Percentiles rank a stretch among this genome's conserved stretches.
Evolutionary conservation across 805 yeast species (phyloP).

Genomic region (Cyberlindnera euphorbiae): DNA sequence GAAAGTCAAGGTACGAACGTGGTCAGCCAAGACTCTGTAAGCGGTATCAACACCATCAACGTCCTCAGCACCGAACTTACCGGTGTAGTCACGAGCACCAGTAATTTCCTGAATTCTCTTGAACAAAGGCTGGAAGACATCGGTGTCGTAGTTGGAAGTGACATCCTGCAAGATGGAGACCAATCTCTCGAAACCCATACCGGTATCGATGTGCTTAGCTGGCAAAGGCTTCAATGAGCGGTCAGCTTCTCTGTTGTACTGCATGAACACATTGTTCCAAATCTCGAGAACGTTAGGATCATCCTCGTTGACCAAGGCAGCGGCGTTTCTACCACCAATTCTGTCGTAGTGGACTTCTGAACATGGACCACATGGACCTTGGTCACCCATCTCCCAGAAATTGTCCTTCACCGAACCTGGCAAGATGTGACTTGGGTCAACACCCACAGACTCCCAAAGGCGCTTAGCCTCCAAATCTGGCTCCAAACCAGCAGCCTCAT

Average conservation of each 20-base stretch:
- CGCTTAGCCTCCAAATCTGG: slow-evolving; percentile 93
- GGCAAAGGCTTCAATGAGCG: slow-evolving; percentile 79
- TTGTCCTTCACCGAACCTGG: slow-evolving; percentile 90
- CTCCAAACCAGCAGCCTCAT: slow-evolving; percentile 69
- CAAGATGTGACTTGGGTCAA: slow-evolving; percentile 83
- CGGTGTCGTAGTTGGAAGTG: slow-evolving; percentile 93
- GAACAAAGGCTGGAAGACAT: slow-evolving; percentile 89
- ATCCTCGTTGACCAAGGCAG: slow-evolving; percentile 86
- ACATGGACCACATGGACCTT: slow-evolving; percentile 99
- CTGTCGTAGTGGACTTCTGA: slow-evolving; percentile 97
- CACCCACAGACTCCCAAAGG: slow-evolving; percentile 84
- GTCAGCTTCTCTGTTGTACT: slow-evolving; percentile 91
- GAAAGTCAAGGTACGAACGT: slow-evolving; percentile 92
- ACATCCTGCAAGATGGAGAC: slow-evolving; percentile 92
- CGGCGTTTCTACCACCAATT: slow-evolving; percentile 96
- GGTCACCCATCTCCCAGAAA: slow-evolving; percentile 99
- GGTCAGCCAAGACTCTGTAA: slow-evolving; percentile 97
- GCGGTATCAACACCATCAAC: slow-evolving; percentile 96
- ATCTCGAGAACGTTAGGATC: slow-evolving; percentile 97
- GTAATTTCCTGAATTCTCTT: slow-evolving; percentile 85
- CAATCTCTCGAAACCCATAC: slow-evolving; percentile 97
- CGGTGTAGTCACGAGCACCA: slow-evolving; percentile 86
- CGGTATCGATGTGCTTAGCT: slow-evolving; percentile 94
- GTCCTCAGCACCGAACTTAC: slow-evolving; percentile 91
- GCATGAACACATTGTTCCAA: slow-evolving; percentile 97